These are phyloP conservation scores for Backusella tuberculispora DNA, from an alignment of 192 early-diverging fungal species.

Conservation along the genomic window DNA sequence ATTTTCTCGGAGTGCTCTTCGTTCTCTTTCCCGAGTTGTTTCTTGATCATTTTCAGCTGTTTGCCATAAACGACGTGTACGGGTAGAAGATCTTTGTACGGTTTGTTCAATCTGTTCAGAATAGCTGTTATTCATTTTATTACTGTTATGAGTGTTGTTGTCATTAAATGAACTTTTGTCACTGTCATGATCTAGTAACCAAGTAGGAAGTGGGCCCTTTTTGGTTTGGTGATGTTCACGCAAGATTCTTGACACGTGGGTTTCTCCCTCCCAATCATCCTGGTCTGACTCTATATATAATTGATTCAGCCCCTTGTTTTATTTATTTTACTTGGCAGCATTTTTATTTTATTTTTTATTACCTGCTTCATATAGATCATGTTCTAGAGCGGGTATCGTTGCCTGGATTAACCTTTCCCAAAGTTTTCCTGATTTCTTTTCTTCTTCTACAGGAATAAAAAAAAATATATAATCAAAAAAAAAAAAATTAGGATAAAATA, in stretches of 20 bases:
- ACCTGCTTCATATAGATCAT: not conserved
- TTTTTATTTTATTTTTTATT: not conserved
- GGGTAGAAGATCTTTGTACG: not conserved
- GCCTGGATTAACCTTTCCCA: slow-evolving; percentile 41
- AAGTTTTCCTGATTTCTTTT: slow-evolving; percentile 17
- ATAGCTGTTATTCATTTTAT: not conserved
- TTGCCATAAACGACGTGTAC: slow-evolving; percentile 10
- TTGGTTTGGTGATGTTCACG: slow-evolving; percentile 57
- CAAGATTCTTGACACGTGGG: slow-evolving; percentile 55
- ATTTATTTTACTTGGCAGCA: not conserved
- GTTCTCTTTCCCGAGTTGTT: slow-evolving; percentile 2
- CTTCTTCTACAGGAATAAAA: not conserved
- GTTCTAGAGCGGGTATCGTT: slow-evolving; percentile 10
- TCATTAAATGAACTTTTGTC: not conserved
- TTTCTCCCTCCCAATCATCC: slow-evolving; percentile 56
- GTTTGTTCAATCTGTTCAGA: not conserved
- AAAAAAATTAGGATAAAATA: too few relatives aligned
- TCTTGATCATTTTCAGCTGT: not conserved
- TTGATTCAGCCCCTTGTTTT: not conserved
- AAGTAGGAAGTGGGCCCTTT: slow-evolving; percentile 35
- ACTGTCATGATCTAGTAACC: slow-evolving; percentile 22
- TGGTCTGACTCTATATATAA: slow-evolving; percentile 56
- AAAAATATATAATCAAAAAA: not conserved
- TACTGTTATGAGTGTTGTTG: not conserved
- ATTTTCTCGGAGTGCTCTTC: not conserved